Base-by-base conservation (phyloP, 192 early-diverging fungal species). In the Coemansia sp. region DNA sequence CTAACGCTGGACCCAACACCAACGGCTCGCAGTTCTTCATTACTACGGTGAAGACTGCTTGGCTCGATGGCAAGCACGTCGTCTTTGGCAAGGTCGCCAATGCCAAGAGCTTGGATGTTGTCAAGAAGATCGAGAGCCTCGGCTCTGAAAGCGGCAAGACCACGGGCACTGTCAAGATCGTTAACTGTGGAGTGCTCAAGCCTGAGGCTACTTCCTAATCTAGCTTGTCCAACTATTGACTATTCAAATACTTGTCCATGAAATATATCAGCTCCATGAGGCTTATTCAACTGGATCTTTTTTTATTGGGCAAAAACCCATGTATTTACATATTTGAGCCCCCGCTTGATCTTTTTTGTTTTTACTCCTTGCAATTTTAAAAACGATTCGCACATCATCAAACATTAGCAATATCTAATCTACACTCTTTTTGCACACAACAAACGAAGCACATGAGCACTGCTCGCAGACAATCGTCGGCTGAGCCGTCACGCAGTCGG, bases 21-120 rank as follows among this genome's bases (percentile, higher is more conserved):
- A 94, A 93, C 72, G 92, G 93, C 40, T 93, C 91, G 60, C 92
- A 94, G 80, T 93, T 93, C 86, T 93, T 94, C 44, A 87, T 93
- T 66, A 91, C 89, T 17, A 92, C 91, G 16, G 86, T 86, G 1
- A 64, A 75, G 58, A 87, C 86, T 14, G 74, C 91, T 49, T 91
- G 92, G 85, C 87, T 94, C 75, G 89, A 94, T 67, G 86, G 79
- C 55, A 89, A 89, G 68, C 92, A 94, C 62, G 92, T 94, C 33
- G 89, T 94, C 3, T 94, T 92, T 77, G 92, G 92, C 66, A 84
- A 86, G 62, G 92, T 94, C 21, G 63, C 78, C 19, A 84, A 90
- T n/a, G 63, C 78, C 19, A 84, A 90, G 74, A 94, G 62, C 43
- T 89, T 93, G 84, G 88, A 87, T 23, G 61, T 98, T 10, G 89